phyloP scores from a whole-genome alignment of 805 yeast species.

The Blastobotrys muscicola region DNA sequence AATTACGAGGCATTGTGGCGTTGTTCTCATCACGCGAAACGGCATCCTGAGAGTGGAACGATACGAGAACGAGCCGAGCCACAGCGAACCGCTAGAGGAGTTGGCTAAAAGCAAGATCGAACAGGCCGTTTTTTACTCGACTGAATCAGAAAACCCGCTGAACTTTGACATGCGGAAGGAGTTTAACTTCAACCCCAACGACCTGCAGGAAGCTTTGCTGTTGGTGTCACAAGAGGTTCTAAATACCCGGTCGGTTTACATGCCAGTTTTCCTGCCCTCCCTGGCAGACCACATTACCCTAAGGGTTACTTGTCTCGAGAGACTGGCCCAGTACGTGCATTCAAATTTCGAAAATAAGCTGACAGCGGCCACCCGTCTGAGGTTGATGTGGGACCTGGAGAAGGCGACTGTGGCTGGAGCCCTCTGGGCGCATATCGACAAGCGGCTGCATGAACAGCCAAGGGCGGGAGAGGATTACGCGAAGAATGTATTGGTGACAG shows the following conservation, averaged over 20 bases:
- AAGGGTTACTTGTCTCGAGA: conserved; percentile 38
- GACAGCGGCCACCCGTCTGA: conserved; percentile 31
- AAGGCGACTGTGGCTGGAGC: conserved; percentile 39
- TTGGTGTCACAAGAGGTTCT: conserved; percentile 48
- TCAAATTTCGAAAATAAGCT: conserved; percentile 34
- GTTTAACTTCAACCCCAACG: conserved; percentile 35
- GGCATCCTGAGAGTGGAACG: conserved; percentile 54
- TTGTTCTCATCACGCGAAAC: conserved; percentile 40
- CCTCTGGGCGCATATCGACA: conserved; percentile 29
- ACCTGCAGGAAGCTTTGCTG: conserved; percentile 43
- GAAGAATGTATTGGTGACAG: conserved; percentile 12
- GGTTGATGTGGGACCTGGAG: conserved; percentile 33
- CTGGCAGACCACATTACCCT: conserved; percentile 41
- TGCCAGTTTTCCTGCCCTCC: conserved; percentile 43
- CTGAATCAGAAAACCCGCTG: conserved; percentile 33
- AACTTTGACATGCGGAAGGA: conserved; percentile 37
- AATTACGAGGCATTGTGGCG: conserved; percentile 33
- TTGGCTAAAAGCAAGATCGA: conserved; percentile 66
- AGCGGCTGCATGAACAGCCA: conserved; percentile 1
- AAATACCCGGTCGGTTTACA: conserved; percentile 43
- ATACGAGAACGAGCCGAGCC: conserved; percentile 20
- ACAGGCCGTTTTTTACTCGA: conserved; percentile 64
- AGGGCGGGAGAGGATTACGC: conserved; percentile 6
- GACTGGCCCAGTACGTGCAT: conserved; percentile 37
- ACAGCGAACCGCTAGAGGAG: conserved; percentile 16